A percentile compares a stretch with the other conserved stretches of the same genome.
These are phyloP conservation scores for Usnea hakonensis DNA, from an alignment of 495 filamentous ascomycete species.

Conservation along the genomic window DNA sequence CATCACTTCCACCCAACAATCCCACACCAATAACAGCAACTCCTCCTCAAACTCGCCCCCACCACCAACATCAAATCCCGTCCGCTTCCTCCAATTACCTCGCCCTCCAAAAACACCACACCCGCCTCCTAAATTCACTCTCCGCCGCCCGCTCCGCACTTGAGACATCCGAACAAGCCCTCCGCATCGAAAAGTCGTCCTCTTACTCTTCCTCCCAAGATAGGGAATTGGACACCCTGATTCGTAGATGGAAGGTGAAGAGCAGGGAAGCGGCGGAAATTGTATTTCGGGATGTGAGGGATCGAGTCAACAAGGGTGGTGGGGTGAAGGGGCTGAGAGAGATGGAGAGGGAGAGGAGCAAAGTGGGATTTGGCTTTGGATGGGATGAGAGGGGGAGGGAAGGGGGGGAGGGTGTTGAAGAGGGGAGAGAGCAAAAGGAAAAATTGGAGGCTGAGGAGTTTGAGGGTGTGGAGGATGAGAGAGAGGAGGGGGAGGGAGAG, in stretches of 20 bases:
- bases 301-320: constrained; percentile 45
- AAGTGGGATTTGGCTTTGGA: constrained; percentile 15
- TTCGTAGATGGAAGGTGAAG: constrained; percentile 41
- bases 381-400: constrained; percentile 18
- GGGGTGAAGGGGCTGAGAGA: constrained; percentile 49
- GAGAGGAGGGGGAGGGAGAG: constrained; percentile 24
- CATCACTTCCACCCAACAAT: not conserved
- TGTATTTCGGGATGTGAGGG: constrained; percentile 38
- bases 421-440: not conserved
- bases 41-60: constrained; percentile 21
- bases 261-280: constrained; percentile 47
- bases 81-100: constrained; percentile 10
- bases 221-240: constrained; percentile 41
- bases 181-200: constrained; percentile 41
- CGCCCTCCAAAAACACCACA: constrained; percentile 32
- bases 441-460: no score
- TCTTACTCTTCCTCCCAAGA: constrained; percentile 38
- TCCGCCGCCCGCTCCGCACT: constrained; percentile 33
- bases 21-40: constrained; percentile 4
- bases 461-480: no score
- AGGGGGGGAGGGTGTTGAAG: constrained; percentile 26
- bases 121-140: constrained; percentile 31
- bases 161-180: constrained; percentile 44
- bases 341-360: constrained; percentile 34
- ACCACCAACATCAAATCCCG: not conserved